A percentile compares a stretch with the other conserved stretches of the same genome.
phyloP scores from a whole-genome alignment of 495 filamentous ascomycete genomes.

The Neurospora cerealis region DNA sequence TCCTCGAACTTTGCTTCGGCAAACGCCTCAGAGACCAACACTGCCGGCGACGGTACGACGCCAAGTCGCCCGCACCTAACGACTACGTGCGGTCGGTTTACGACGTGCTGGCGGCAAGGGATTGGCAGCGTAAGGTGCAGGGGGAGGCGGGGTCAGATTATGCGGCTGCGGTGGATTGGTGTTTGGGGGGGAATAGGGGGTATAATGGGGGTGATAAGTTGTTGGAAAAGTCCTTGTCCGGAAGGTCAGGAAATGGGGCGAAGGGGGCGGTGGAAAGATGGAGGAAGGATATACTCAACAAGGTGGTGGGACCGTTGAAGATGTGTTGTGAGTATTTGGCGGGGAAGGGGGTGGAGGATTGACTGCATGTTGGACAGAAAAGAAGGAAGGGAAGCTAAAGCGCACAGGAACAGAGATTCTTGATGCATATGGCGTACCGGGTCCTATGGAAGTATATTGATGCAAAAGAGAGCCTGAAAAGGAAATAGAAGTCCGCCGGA shows the following conservation, averaged over 20 bases:
- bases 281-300: neutral
- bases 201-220: neutral
- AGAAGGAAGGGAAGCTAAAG: too few species aligned
- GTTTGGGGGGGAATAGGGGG: constrained; percentile 14
- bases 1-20: constrained; percentile 32
- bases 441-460: neutral
- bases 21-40: constrained; percentile 13
- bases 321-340: neutral
- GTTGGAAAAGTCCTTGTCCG: neutral
- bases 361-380: neutral
- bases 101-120: neutral
- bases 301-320: neutral
- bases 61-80: neutral
- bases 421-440: too few species aligned
- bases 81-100: neutral
- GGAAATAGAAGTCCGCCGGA: neutral
- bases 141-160: constrained; percentile 28
- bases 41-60: neutral
- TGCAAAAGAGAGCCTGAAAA: neutral
- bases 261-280: neutral
- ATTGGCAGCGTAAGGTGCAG: constrained; percentile 8
- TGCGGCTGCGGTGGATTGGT: constrained; percentile 27
- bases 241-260: neutral
- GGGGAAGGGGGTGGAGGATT: neutral
- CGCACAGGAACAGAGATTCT: too few species aligned